Conservation (phyloP, 768 basidiomycete genomes). For the Amanita thiersii region DNA sequence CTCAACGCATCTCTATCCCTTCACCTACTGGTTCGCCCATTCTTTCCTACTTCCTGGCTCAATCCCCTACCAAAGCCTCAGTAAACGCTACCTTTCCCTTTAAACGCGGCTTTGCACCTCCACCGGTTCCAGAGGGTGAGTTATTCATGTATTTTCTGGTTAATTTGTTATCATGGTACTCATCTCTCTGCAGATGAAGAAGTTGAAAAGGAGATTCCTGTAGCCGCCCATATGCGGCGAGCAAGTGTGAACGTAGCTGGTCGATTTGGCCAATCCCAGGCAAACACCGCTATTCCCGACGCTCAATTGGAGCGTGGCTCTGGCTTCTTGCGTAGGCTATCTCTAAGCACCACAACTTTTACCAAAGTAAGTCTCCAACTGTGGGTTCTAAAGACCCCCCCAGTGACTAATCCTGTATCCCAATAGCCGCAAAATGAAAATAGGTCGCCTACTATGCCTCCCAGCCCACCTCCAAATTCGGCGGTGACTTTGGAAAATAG, state of each 20-base stretch:
- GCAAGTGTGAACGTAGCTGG: conserved; percentile 48
- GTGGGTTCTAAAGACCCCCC: neutral
- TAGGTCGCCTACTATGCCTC: conserved; percentile 23
- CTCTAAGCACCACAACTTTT: conserved; percentile 51
- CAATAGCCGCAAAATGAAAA: conserved; percentile 22
- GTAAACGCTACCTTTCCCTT: conserved; percentile 50
- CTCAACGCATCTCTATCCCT: conserved; percentile 35
- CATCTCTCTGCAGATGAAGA: conserved; percentile 27
- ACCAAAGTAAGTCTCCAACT: conserved; percentile 38
- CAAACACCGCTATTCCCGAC: conserved; percentile 30
- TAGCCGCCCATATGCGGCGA: conserved; percentile 46
- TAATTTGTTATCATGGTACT: conserved; percentile 2
- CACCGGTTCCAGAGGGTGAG: conserved; percentile 58
- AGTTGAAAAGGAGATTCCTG: conserved; percentile 29
- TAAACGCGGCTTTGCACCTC: conserved; percentile 43
- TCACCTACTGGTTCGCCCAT: conserved; percentile 65
- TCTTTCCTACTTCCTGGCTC: conserved; percentile 57
- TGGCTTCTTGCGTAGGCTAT: conserved; percentile 67
- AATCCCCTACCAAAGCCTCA: conserved; percentile 48
- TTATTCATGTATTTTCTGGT: conserved; percentile 5
- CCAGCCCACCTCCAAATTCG: conserved; percentile 44
- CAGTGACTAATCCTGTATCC: conserved; percentile 11
- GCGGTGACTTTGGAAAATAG: conserved; percentile 33
- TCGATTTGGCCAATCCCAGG: conserved; percentile 41
- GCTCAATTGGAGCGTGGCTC: conserved; percentile 56